A percentile compares a stretch with the other conserved stretches of the same genome.
These are phyloP conservation scores for Bodo saltans DNA, from an alignment of 78 protist genomes.

Conservation along the genomic window DNA sequence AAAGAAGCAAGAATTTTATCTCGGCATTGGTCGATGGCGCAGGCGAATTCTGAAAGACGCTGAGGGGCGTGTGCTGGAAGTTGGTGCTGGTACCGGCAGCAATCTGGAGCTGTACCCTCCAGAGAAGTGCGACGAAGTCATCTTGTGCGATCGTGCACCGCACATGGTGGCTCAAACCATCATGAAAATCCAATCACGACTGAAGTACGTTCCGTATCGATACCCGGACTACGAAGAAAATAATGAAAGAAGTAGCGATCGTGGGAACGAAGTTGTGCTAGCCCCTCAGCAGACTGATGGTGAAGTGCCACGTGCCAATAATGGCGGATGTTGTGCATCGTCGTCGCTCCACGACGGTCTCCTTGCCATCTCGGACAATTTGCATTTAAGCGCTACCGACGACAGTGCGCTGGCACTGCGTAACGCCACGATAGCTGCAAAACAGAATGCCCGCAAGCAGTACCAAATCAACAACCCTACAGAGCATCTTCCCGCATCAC, in stretches of 20 bases:
- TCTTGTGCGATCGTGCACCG: background rate
- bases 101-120: background rate
- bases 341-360: background rate
- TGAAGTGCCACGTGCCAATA: no score
- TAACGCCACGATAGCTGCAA: no score
- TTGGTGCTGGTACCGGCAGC: constrained; percentile 17
- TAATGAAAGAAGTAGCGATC: no score
- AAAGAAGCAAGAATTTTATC: background rate
- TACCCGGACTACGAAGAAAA: no score
- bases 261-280: no score
- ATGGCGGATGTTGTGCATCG: no score
- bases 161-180: background rate
- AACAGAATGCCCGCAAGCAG: background rate
- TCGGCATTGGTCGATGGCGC: background rate
- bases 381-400: background rate
- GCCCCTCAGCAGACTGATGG: no score
- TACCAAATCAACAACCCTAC: background rate
- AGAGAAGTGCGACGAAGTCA: background rate
- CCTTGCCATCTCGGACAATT: background rate
- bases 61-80: background rate
- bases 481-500: background rate
- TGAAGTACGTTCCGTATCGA: background rate
- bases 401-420: no score
- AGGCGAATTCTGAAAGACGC: background rate
- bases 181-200: background rate